Evolutionary conservation across 2,329 filamentous ascomycete species (phyloP).

Genomic region (Diaporthe caulivora): DNA sequence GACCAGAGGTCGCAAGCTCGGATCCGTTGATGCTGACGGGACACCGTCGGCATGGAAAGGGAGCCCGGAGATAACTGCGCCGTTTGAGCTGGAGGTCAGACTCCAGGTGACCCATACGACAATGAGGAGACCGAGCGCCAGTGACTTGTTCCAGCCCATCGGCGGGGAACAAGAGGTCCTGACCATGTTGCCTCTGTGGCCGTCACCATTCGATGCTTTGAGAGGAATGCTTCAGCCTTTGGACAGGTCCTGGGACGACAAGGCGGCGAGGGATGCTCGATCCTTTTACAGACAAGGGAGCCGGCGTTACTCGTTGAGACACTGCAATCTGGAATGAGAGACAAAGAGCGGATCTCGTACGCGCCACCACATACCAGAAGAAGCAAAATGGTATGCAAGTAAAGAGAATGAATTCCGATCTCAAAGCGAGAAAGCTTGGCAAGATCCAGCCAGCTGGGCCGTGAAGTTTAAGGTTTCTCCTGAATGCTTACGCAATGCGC

Average conservation of each 20-base stretch:
- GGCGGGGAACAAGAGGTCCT: slow-evolving; percentile 16
- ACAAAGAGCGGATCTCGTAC: slow-evolving; percentile 12
- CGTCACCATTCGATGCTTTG: background rate
- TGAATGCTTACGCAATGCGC: slow-evolving; percentile 21
- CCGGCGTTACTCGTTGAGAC: slow-evolving; percentile 14
- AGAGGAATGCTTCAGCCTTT: background rate
- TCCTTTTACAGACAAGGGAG: slow-evolving; percentile 17
- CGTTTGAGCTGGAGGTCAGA: slow-evolving; percentile 12
- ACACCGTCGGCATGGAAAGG: slow-evolving; percentile 5
- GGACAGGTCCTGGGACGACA: background rate
- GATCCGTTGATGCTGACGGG: background rate
- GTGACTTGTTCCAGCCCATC: slow-evolving; percentile 34
- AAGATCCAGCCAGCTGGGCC: background rate
- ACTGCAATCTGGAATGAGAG: slow-evolving; percentile 14
- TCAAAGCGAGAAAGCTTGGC: background rate
- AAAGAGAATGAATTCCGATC: background rate
- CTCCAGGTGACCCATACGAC: slow-evolving; percentile 36
- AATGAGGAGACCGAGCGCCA: slow-evolving; percentile 31
- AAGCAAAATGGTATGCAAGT: background rate
- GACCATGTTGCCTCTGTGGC: slow-evolving; percentile 19
- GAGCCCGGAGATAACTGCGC: slow-evolving; percentile 28
- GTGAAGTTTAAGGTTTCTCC: slow-evolving; percentile 1
- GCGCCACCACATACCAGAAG: slow-evolving; percentile 1
- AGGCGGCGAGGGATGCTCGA: background rate
- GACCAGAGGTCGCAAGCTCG: slow-evolving; percentile 43